Conservation (phyloP, 2,329 filamentous ascomycete species). For the Hymenoscyphus albidus region DNA sequence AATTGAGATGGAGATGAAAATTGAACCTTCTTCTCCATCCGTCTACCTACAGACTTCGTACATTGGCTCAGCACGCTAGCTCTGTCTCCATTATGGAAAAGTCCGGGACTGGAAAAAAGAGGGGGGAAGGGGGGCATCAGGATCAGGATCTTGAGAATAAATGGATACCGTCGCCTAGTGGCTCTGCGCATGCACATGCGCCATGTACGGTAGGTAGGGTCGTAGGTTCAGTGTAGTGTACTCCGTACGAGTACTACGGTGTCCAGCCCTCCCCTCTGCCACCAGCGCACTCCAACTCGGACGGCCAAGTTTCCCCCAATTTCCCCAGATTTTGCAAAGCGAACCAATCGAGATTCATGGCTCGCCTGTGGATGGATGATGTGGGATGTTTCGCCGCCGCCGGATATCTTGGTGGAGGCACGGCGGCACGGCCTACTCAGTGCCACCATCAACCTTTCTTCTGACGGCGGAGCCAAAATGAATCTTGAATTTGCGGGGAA, state of each 20-base stretch:
- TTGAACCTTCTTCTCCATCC: too few species aligned
- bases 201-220: background rate
- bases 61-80: background rate
- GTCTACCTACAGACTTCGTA: too few species aligned
- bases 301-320: background rate
- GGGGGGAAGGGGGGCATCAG: background rate
- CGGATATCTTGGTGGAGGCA: background rate
- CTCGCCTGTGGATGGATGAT: background rate
- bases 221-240: background rate
- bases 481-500: constrained; percentile 22
- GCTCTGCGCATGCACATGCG: background rate
- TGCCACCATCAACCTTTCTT: constrained; percentile 3
- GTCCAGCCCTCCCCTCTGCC: background rate
- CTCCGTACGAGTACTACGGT: background rate
- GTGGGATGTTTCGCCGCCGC: background rate
- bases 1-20: background rate
- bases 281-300: too few species aligned
- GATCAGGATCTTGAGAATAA: background rate
- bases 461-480: constrained; percentile 1
- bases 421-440: background rate
- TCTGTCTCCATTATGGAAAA: background rate
- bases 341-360: constrained; percentile 2
- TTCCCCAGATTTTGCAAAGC: constrained; percentile 12
- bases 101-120: background rate
- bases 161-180: background rate